Evolutionary conservation across 768 basidiomycete species (phyloP), one percentile per base, ranked within the genome.

Genomic region (Tremella mesenterica): DNA sequence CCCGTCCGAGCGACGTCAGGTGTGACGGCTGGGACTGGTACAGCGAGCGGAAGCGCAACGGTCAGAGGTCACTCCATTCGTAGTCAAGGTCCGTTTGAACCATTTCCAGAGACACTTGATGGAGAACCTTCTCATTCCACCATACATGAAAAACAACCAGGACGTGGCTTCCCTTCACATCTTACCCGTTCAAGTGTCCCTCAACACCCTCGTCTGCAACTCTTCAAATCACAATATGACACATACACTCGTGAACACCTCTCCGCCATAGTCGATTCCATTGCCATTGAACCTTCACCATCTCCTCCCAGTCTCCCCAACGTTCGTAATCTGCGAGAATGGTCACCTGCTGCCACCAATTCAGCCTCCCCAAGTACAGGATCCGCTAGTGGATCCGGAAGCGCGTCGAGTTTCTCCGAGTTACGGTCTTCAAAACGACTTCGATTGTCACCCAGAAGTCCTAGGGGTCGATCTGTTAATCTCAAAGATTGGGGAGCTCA

Each of bases 171-270:
- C 20, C 28, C 27, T 20, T 23, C 1, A 44, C 46, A 26, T 3
- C 28, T 50, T 18, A n/a, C 41, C 10, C 31, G 47, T 31, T 26
- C 25, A 18, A 41, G 34, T 43, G 8, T 18, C 25, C 25, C n/a
- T 8, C 48, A 38, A 26, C 29, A 45, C 53, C 58, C 16, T 52
- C 57, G 1, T 12, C 58, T 73, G 21, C 65, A 60, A 12, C 79
- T 96, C 31, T 96, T 97, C 75, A 86, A 90, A 66, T 86, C 91
- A 48, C 84, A 89, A 59, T 97, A 96, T 67, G 93, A 99, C 72
- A 96, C 93, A 0, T 92, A 87, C 67, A 99, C 93, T 1, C 82
- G 90, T 39, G 87, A 93, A 20, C 89, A 95, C 68, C 81, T 97
- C 38, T 89, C 88, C 2, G 89, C 87, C 0, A 81, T 97, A 75